Base-by-base conservation (phyloP, 2,329 filamentous ascomycete species). In the Nannizzia gypsea region DNA sequence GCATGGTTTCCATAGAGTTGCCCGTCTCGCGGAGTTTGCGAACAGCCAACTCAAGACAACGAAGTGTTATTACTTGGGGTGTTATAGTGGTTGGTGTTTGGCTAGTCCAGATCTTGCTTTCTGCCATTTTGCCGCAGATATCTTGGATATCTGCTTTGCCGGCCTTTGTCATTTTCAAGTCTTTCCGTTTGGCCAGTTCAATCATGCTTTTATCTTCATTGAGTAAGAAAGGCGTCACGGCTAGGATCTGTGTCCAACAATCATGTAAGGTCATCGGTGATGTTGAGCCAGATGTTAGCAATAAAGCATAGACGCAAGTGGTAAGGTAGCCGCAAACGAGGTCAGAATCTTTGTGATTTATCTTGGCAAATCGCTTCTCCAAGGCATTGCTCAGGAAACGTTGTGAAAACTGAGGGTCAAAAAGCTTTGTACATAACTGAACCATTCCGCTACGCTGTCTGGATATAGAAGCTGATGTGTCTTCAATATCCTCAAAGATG, bases 311-410 rank as follows among this genome's bases (percentile, higher is more conserved):
- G 5, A 69, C 68, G 61, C 69, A 72, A 9, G 71, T 61, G 46
- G 66, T 64, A 28, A 76, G 64, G 13, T 69, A 68, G 13, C 64
- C 61, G 22, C 68, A 69, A 17, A 74, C 61, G 38, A 69, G 64
- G 68, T 90, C 87, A 1, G 77, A 72, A 66, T 86, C 82, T 56
- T 77, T 76, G 0, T 77, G 79, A 8, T 88, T 76, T 46, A 82
- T 80, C 50, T 81, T 78, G 58, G 90, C 81, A 15, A 96, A 77
- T 31, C 81, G 81, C 59, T 84, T 80, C 63, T 89, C 87, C 60
- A 87, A 83, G 5, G 84, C 83, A 64, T 89, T 85, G 63, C 90
- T 85, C 20, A 87, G 80, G 66, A 96, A 90, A 31, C 73, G 71
- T n/a, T 67, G 68, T 34, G 67, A 66, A 59, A 74, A 73, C n/a